Conservation (phyloP, 2,329 filamentous ascomycete genomes). For the Domatiomyces globalis region DNA sequence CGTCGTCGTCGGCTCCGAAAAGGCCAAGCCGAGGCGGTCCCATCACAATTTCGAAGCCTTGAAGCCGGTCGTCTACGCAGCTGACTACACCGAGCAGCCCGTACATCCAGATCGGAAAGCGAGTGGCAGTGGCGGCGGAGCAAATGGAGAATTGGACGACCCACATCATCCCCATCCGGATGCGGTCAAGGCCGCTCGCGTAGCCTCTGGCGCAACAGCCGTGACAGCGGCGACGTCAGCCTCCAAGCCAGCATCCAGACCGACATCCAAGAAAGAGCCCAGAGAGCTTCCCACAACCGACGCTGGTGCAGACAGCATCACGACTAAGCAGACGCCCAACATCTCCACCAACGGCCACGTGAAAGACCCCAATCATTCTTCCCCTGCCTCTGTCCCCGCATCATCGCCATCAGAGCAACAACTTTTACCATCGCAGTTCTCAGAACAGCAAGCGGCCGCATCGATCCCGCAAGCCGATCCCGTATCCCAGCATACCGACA, state of each 20-base stretch:
- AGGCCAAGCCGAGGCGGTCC: constrained; percentile 14
- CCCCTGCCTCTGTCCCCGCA: constrained; percentile 11
- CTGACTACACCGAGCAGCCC: constrained; percentile 14
- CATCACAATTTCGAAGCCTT: constrained; percentile 11
- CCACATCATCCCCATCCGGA: background rate
- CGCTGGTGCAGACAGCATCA: constrained; percentile 8
- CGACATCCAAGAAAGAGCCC: constrained; percentile 1
- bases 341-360: background rate
- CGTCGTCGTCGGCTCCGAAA: constrained; percentile 16
- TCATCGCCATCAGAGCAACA: constrained; percentile 8
- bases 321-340: constrained; percentile 1
- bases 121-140: background rate
- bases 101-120: constrained; percentile 12
- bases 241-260: constrained; percentile 7
- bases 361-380: constrained; percentile 5
- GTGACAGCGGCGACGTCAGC: background rate
- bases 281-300: background rate
- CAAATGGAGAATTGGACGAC: background rate
- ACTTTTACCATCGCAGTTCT: no score
- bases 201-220: background rate
- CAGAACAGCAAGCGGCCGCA: no score
- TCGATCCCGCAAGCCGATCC: no score
- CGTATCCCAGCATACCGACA: constrained; percentile 5
- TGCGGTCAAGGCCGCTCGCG: background rate
- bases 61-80: constrained; percentile 15